Evolutionary conservation across 345 rosid species (phyloP), one percentile per base, ranked within the genome.

Genomic region (Nephelium lappaceum): DNA sequence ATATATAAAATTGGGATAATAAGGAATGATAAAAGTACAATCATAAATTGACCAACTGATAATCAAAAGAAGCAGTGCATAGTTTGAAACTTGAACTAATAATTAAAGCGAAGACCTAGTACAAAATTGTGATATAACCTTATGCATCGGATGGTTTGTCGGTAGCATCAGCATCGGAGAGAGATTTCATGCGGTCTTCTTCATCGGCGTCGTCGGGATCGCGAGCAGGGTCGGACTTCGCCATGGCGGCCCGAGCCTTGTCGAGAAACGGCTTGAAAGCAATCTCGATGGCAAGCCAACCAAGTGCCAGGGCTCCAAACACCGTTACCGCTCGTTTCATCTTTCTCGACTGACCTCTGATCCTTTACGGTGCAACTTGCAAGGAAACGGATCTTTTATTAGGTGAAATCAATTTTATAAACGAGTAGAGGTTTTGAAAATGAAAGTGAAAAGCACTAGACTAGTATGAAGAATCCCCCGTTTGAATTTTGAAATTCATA

Each of bases 251-350:
- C 73, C 88, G 91, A 43, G 84, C 76, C 76, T 84, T 90, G 85
- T 85, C 92, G 81, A 92, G 87, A 77, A 92, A 63, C 12, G 97
- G 95, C 88, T 92, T 95, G 76, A 93, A 84, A 72, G 91, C 95
- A 72, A 95, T 36, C 89, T 92, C 98, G 36, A 95, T 80, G 14
- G 98, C 94, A 58, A 95, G 73, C 98, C 92, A 92, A 47, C 93
- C 95, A 2, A 93, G 78, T 11, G 93, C 92, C 15, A 93, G 85
- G 14, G 92, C 97, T 57, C 98, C 98, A 12, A 88, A 81, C 24
- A 91, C 98, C 67, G 84, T 85, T 71, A 87, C 83, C 66, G 89
- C 92, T 78, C 82, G 90, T 75, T 92, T 93, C 81, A 81, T 31
- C 53, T 51, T 58, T 64, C 77, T 62, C 31, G 53, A 19, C 76